Base-by-base conservation (phyloP, 106 monocot genomes). In the Posidonia australis region DNA sequence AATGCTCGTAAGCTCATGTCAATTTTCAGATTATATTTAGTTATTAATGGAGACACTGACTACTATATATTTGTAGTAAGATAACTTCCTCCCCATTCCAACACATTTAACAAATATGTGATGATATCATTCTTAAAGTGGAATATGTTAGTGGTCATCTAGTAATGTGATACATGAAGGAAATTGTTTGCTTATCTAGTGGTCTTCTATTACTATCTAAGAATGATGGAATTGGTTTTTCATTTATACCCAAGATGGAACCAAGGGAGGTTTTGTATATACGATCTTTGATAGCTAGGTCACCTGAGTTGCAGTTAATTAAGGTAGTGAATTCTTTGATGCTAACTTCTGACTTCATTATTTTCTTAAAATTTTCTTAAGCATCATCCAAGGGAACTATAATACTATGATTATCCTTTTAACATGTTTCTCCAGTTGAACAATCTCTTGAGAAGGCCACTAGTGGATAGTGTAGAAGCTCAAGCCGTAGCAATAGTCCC, bases 191-290 rank as follows among this genome's bases (percentile, higher is more conserved):
- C n/a, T n/a, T n/a, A n/a, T n/a, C n/a, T n/a, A n/a, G n/a, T n/a
- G n/a, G n/a, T n/a, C n/a, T n/a, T n/a, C n/a, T n/a, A n/a, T n/a
- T n/a, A n/a, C n/a, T n/a, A n/a, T n/a, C n/a, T n/a, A n/a, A n/a
- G n/a, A n/a, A n/a, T n/a, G n/a, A n/a, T n/a, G n/a, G n/a, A n/a
- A n/a, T n/a, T 67, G 96, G 91, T 72, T 88, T 90, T 75, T 60
- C 84, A 16, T 98, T 98, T 63, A 83, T 98, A 62, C 90, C 81
- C 6, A 98, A 82, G 67, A 87, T 98, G 87, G 96, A 98, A 72
- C 78, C 96, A 63, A 77, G 74, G 66, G 87, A 67, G 56, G 96
- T 98, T 74, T 75, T 98, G 68, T 98, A 98, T 77, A 87, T 98
- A 74, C 78, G 96, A 72, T 98, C 96, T 72, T 85, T 98, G 64